These are phyloP conservation scores for Anthracocystis walkeri DNA, from an alignment of 1,284 basidiomycete species.

Conservation along the genomic window DNA sequence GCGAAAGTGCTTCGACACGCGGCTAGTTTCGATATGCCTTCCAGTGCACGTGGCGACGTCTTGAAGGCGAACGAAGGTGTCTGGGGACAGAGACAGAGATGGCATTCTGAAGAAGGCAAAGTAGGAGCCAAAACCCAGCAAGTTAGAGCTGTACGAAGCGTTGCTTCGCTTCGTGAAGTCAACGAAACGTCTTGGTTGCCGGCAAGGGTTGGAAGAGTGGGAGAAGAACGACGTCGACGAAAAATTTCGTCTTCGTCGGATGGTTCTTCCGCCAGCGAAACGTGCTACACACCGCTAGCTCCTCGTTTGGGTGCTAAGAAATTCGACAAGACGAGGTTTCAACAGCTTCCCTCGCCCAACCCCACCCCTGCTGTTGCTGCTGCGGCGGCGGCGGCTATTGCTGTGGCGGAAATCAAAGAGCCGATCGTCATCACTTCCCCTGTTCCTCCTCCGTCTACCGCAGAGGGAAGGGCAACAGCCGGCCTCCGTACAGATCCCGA, in stretches of 20 bases:
- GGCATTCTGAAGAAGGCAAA: conserved; percentile 18
- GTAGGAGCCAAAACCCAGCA: neutral
- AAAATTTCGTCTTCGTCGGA: conserved; percentile 11
- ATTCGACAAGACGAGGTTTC: conserved; percentile 20
- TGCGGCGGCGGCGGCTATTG: neutral
- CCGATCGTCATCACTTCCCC: neutral
- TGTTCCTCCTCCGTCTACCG: neutral
- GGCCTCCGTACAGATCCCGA: conserved; percentile 43
- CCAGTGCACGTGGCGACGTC: too few relatives aligned
- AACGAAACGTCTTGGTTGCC: neutral
- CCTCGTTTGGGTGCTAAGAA: conserved; percentile 29
- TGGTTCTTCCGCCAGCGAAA: conserved; percentile 11
- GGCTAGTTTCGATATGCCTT: conserved; percentile 6
- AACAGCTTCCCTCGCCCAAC: neutral
- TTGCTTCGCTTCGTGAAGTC: conserved; percentile 7
- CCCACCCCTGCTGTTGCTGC: too few relatives aligned
- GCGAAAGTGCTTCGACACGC: conserved; percentile 10
- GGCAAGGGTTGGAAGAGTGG: neutral
- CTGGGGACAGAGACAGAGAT: conserved; percentile 20
- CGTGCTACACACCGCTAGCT: conserved; percentile 20
- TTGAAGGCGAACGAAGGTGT: too few relatives aligned
- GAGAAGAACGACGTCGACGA: neutral
- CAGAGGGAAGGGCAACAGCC: neutral
- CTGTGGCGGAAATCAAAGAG: neutral
- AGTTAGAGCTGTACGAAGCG: neutral